phyloP scores from a whole-genome alignment of 2,329 filamentous ascomycete species.

The Knoxdaviesia proteae region DNA sequence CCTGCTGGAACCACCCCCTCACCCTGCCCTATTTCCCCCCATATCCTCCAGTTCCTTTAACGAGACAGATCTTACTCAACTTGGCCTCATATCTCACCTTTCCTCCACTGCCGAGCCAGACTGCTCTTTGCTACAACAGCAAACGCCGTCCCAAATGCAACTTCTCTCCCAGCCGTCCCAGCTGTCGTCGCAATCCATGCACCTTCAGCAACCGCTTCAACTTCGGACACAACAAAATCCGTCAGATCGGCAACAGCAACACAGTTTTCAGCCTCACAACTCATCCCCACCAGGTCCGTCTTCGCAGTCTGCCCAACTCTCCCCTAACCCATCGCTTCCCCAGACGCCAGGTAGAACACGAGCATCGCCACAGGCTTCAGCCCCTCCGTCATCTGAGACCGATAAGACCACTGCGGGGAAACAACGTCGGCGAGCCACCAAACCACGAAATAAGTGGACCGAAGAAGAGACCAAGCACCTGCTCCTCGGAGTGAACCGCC shows the following conservation, averaged over 20 bases:
- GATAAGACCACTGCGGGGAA: slow-evolving; percentile 13
- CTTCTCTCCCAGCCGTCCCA: slow-evolving; percentile 2
- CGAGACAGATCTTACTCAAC: slow-evolving; percentile 21
- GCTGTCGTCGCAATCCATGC: too few species aligned
- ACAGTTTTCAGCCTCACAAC: background rate
- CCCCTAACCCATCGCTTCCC: slow-evolving; percentile 6
- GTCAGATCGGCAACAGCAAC: slow-evolving; percentile 4
- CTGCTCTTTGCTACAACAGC: slow-evolving; percentile 1
- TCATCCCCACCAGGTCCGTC: background rate
- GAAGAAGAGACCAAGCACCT: slow-evolving; percentile 44
- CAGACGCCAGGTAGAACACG: slow-evolving; percentile 12
- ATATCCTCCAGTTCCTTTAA: slow-evolving; percentile 37
- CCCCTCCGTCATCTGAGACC: background rate
- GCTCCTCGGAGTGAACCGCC: slow-evolving; percentile 36
- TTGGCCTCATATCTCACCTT: slow-evolving; percentile 21
- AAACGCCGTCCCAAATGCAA: background rate
- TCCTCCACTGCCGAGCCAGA: slow-evolving; percentile 11
- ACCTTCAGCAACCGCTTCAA: too few species aligned
- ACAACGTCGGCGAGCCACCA: slow-evolving; percentile 29
- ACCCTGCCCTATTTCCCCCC: slow-evolving; percentile 40
- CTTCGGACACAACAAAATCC: too few species aligned
- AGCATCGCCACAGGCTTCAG: background rate
- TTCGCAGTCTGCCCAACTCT: slow-evolving; percentile 2
- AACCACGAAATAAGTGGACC: slow-evolving; percentile 41
- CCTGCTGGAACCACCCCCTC: slow-evolving; percentile 38